Percentiles rank a stretch among this genome's conserved stretches.
phyloP scores from a whole-genome alignment of 768 basidiomycete genomes.

The Mrakia hoshinonis region DNA sequence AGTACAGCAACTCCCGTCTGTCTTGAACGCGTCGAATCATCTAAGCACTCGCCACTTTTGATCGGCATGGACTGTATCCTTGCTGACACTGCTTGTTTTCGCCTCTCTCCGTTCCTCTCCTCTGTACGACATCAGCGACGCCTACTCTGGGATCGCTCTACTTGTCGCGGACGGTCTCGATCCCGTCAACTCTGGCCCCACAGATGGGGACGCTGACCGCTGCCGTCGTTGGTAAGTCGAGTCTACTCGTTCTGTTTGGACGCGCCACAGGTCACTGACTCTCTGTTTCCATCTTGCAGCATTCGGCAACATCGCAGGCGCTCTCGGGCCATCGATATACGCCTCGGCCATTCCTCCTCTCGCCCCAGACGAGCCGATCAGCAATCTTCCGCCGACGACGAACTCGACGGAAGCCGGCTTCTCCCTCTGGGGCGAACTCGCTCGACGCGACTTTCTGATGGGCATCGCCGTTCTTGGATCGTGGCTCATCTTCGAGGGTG shows the following conservation, averaged over 20 bases:
- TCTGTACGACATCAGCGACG: constrained; percentile 11
- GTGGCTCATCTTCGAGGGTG: constrained; percentile 13
- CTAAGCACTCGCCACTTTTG: neutral
- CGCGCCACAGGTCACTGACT: neutral
- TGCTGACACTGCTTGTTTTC: no score
- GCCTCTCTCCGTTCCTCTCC: neutral
- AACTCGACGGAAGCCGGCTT: neutral
- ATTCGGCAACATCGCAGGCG: constrained; percentile 20
- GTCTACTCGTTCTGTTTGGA: neutral
- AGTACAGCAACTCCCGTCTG: neutral
- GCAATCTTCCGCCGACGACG: neutral
- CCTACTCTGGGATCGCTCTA: constrained; percentile 27
- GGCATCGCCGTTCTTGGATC: neutral
- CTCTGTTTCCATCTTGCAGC: constrained; percentile 1
- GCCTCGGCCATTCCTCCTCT: neutral
- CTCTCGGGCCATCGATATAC: constrained; percentile 17
- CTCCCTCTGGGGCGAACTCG: constrained; percentile 9
- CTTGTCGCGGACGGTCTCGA: constrained; percentile 14
- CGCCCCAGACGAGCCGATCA: neutral
- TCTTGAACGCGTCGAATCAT: no score
- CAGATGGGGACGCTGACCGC: constrained; percentile 18
- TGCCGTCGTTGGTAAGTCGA: constrained; percentile 11
- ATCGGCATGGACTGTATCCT: neutral
- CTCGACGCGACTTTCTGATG: constrained; percentile 11
- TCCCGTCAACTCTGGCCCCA: constrained; percentile 4